Evolutionary conservation across 176 grass and related monocot species (phyloP), one percentile per base, ranked within the genome.

Genomic region (Oryza meyeriana): DNA sequence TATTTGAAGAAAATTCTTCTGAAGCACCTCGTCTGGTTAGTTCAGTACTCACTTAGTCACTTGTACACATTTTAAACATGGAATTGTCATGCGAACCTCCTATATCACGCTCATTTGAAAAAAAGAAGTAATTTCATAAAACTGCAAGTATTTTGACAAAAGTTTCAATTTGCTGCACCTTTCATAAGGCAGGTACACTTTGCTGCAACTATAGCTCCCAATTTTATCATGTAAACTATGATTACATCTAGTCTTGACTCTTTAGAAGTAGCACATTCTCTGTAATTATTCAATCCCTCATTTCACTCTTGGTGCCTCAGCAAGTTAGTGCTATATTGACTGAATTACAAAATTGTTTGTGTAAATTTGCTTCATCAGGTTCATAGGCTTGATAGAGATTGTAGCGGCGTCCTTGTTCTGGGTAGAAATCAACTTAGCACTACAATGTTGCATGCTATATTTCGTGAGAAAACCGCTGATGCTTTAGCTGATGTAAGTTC

Each of bases 321-420:
- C 17, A 81, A 50, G 55, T 71, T 29, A 72, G n/a, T 61, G 67
- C 20, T 38, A 20, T 29, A 8, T 75, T 70, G 76, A 31, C 5
- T 27, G 25, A 36, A 64, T 24, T 41, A 84, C 52, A 6, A 16
- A 72, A 16, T 17, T 50, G 29, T 58, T 67, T 80, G 47, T 81
- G 22, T 62, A 36, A 16, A 57, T 75, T 41, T 83, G 29, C 78
- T 62, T 75, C 36, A 40, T 71, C 45, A 98, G 95, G 95, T 98
- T 58, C 95, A 98, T 71, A 93, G 95, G 76, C 92, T 98, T 79
- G 95, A 98, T 78, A 94, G 88, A 86, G 92, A 98, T 91, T 94
- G 95, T 86, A 94, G 95, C 33, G 92, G 95, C 0, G 84, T 98
- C 76, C 95, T 98, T 79, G 88, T 98, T 79, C 64, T 98, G 31